Evolutionary conservation across 768 basidiomycete genomes (phyloP), one percentile per base, ranked within the genome.

Genomic region (Leccinum disarticulatum): DNA sequence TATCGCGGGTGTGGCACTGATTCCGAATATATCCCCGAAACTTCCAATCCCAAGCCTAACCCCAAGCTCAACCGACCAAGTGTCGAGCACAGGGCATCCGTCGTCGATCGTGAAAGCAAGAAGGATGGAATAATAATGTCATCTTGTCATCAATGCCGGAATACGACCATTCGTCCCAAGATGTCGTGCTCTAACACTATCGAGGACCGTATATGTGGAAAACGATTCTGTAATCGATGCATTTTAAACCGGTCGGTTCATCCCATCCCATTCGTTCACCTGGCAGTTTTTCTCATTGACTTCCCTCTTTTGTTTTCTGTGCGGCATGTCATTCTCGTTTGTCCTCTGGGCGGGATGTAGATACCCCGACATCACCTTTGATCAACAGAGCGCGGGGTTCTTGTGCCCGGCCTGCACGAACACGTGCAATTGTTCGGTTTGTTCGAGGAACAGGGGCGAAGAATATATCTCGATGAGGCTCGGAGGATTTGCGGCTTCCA

Each of bases 351-450:
- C 7, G 8, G 30, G 22, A 46, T 38, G 4, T 56, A 80, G 79
- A 61, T 80, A 80, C 55, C 75, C 77, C 1, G 71, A 77, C 17
- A 56, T 78, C 58, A 68, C 67, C 28, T 80, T 80, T 58, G 69
- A 77, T 33, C 49, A 65, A 35, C 66, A 58, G 19, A 71, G 62
- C 41, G 61, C 62, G 4, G 55, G 66, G 7, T 80, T 78, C 54
- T 56, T 64, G 25, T 86, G 85, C 62, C 84, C 84, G 0, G 62
- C 27, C 14, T 86, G 83, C 64, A 64, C 66, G 3, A 64, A 71
- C 11, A 77, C 61, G 11, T 86, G 84, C 68, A 82, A 79, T 49
- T 86, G 84, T 65, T 79, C 80, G 11, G 0, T 6, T 0, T 85
- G 83, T 63, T 73, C 78, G 14, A 61, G 68, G 28, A 75, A 62